Percentiles rank a stretch among this genome's conserved stretches.
phyloP scores from a whole-genome alignment of 2,329 filamentous ascomycete species.

The Trichoderma polysporum region DNA sequence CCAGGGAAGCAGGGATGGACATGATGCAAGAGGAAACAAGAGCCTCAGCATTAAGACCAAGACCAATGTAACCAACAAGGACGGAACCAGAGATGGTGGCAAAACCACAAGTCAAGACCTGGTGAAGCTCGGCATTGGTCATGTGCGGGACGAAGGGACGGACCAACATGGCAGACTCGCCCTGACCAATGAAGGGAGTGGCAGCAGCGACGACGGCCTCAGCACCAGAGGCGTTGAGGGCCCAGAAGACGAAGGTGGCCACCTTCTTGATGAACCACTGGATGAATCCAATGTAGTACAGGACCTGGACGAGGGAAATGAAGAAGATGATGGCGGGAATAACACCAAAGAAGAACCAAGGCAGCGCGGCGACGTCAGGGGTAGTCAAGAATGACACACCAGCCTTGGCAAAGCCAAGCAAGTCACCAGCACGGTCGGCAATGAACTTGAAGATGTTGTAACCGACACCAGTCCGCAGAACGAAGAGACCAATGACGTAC shows the following conservation, averaged over 20 bases:
- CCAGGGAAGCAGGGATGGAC: slow-evolving; percentile 89
- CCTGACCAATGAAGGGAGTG: slow-evolving; percentile 91
- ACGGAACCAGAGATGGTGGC: slow-evolving; percentile 90
- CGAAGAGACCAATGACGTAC: slow-evolving; percentile 85
- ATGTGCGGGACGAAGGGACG: slow-evolving; percentile 82
- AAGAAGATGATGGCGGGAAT: slow-evolving; percentile 97
- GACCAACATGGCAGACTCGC: slow-evolving; percentile 91
- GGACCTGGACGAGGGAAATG: slow-evolving; percentile 82
- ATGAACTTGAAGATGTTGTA: slow-evolving; percentile 93
- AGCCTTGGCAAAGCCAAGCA: slow-evolving; percentile 72
- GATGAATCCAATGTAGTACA: slow-evolving; percentile 77
- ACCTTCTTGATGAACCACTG: slow-evolving; percentile 92
- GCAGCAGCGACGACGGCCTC: slow-evolving; percentile 93
- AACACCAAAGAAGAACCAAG: slow-evolving; percentile 74
- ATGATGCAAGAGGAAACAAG: slow-evolving; percentile 91
- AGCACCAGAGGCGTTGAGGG: slow-evolving; percentile 79
- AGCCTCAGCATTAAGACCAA: slow-evolving; percentile 81
- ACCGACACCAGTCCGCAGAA: slow-evolving; percentile 75
- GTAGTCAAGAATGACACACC: slow-evolving; percentile 68
- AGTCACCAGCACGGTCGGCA: slow-evolving; percentile 67
- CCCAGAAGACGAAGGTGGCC: slow-evolving; percentile 89
- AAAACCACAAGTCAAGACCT: slow-evolving; percentile 90
- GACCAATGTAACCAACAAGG: slow-evolving; percentile 78
- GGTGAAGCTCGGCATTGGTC: slow-evolving; percentile 84
- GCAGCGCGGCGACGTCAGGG: slow-evolving; percentile 43